Percentiles rank a stretch among this genome's conserved stretches.
These are phyloP conservation scores for Glutinoglossum americanum DNA, from an alignment of 495 filamentous ascomycete species.

Conservation along the genomic window DNA sequence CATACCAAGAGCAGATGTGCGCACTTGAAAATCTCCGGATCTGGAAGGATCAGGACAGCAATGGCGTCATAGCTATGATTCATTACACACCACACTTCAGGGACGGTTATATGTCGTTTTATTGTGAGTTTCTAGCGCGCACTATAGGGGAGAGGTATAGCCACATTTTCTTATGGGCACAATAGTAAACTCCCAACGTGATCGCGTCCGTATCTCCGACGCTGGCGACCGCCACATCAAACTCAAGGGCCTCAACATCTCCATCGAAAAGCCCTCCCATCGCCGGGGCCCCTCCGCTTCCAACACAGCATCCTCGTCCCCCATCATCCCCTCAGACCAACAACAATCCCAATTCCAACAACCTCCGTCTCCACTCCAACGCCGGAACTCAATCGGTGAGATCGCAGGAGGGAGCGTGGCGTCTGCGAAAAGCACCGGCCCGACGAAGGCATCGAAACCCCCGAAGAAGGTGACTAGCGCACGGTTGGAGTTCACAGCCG, in stretches of 20 bases:
- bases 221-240: conserved; percentile 13
- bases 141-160: too few species aligned
- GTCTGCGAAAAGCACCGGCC: neutral
- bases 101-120: conserved; percentile 18
- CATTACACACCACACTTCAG: conserved; percentile 18
- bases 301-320: neutral
- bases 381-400: too few species aligned
- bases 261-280: conserved; percentile 8
- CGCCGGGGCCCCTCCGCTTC: neutral
- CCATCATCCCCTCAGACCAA: neutral
- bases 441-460: neutral
- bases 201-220: conserved; percentile 8
- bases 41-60: conserved; percentile 17
- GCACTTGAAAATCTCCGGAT: conserved; percentile 20
- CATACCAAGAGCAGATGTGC: conserved; percentile 20
- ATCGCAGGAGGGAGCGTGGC: neutral
- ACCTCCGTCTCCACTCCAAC: too few species aligned
- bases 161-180: neutral
- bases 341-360: too few species aligned
- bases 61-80: conserved; percentile 16
- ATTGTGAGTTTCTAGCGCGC: conserved; percentile 9
- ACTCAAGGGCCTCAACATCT: conserved; percentile 17
- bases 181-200: conserved; percentile 11
- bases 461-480: conserved; percentile 10
- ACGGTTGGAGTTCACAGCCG: conserved; percentile 15